These are phyloP conservation scores for Sporisorium reilianum DNA, from an alignment of 1,284 basidiomycete species.

Conservation along the genomic window DNA sequence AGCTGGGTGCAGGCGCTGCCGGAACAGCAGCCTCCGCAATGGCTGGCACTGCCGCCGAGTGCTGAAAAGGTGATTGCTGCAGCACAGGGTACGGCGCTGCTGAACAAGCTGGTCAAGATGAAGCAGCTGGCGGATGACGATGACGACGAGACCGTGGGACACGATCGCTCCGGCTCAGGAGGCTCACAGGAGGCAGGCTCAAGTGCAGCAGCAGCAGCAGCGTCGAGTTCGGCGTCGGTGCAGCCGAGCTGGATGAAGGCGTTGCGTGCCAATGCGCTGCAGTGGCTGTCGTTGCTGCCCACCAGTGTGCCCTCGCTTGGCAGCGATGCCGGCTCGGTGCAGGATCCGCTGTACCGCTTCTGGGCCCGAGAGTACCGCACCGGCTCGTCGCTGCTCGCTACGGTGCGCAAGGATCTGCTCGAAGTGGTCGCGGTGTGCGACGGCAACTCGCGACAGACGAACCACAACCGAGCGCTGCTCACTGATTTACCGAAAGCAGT, in stretches of 20 bases:
- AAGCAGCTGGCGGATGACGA: constrained; percentile 64
- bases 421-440: constrained; percentile 58
- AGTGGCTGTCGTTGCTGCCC: constrained; percentile 55
- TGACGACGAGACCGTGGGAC: constrained; percentile 40
- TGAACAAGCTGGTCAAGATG: constrained; percentile 64
- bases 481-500: constrained; percentile 58
- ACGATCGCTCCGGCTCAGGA: background rate
- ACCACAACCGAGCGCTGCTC: constrained; percentile 59
- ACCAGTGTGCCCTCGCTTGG: constrained; percentile 27
- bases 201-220: background rate
- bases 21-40: constrained; percentile 67
- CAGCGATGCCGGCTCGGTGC: constrained; percentile 45
- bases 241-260: constrained; percentile 65
- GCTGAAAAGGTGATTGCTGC: constrained; percentile 67
- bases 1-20: constrained; percentile 64
- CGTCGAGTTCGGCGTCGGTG: constrained; percentile 33
- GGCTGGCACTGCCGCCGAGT: constrained; percentile 65
- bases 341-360: constrained; percentile 64
- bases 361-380: constrained; percentile 66
- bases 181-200: constrained; percentile 1
- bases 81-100: constrained; percentile 52
- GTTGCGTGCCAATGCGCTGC: constrained; percentile 51
- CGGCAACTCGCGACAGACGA: constrained; percentile 59
- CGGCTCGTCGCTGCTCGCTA: constrained; percentile 47
- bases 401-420: constrained; percentile 55